These are phyloP conservation scores for Dillenia turbinata DNA, from an alignment of 164 flowering plant genomes.

Conservation along the genomic window DNA sequence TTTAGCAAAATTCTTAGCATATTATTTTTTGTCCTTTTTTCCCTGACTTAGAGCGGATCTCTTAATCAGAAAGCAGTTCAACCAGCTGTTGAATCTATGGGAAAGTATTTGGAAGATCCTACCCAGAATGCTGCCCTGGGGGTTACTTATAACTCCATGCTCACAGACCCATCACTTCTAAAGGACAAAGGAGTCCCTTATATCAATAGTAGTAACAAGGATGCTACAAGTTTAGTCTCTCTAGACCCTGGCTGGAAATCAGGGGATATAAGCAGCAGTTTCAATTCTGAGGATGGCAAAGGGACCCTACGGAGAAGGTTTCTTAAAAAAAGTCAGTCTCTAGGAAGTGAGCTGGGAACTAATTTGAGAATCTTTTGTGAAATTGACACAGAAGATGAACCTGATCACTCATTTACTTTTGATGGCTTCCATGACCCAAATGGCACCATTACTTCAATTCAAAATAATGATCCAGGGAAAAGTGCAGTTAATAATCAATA, in stretches of 20 bases:
- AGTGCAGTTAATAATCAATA: conserved; percentile 16
- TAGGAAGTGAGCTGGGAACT: conserved; percentile 53
- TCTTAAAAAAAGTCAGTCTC: conserved; percentile 63
- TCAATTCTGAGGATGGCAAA: conserved; percentile 17
- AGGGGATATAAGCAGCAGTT: conserved; percentile 33
- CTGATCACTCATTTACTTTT: conserved; percentile 32
- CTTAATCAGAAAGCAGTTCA: conserved; percentile 44
- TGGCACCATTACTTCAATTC: conserved; percentile 15
- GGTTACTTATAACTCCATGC: conserved; percentile 9
- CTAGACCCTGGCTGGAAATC: conserved; percentile 38
- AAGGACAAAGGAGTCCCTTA: conserved; percentile 16
- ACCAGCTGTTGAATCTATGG: conserved; percentile 39
- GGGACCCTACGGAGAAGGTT: conserved; percentile 12
- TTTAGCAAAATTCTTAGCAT: not conserved
- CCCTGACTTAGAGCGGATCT: not conserved
- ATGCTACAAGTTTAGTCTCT: conserved; percentile 27
- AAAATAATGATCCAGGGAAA: conserved; percentile 22
- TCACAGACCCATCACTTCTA: conserved; percentile 9
- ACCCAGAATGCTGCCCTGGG: conserved; percentile 21
- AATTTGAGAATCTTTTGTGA: conserved; percentile 22
- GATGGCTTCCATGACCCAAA: conserved; percentile 32
- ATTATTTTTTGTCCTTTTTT: not conserved
- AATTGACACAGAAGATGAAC: conserved; percentile 39
- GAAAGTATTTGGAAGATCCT: conserved; percentile 32
- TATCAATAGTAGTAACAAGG: conserved; percentile 14